Base-by-base conservation (phyloP, 139 green algal genomes). In the Microglena sp. region DNA sequence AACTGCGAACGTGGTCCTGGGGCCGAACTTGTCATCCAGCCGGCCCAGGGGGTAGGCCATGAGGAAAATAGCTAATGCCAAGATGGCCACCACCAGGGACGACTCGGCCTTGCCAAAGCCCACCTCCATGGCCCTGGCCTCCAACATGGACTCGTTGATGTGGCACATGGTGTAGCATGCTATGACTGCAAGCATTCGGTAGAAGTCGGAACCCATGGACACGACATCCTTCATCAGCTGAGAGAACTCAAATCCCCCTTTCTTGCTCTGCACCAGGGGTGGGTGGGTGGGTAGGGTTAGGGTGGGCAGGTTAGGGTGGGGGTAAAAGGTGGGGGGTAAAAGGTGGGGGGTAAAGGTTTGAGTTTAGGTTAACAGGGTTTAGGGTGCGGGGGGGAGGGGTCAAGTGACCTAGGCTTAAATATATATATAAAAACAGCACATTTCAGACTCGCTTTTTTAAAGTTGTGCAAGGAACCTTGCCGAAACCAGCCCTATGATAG, bases 51-150 rank as follows among this genome's bases (percentile, higher is more conserved):
- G 79, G 55, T 71, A 86, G 8, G 79, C 79, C 28, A 55, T 68
- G 22, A 81, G 31, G 70, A 76, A 82, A 35, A 77, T 74, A 2
- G 69, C 66, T 18, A 78, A 66, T 28, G 69, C 70, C 32, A 86
- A 62, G 21, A 69, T 35, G 0, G 75, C 75, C 2, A 86, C 70
- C 3, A 86, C 73, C 45, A 86, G 70, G 1, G 79, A 81, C 0
- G 68, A 71, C 79, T 86, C 79, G 2, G 79, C 79, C 73, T 86
- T 86, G 60, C 79, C 79, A 63, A 86, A 83, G 7, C 79, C 79
- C 1, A 82, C 79, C 70, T 86, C 75, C 53, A 82, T 86, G 7
- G 73, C 73, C 3, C 73, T 64, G 31, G 72, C 72, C 58, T 83
- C 69, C 35, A 75, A 35, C 50, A 70, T 43, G n/a, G n/a, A n/a